A percentile compares a stretch with the other conserved stretches of the same genome.
Conservation (phyloP, 805 yeast species). For the Wickerhamomyces tratensis region DNA sequence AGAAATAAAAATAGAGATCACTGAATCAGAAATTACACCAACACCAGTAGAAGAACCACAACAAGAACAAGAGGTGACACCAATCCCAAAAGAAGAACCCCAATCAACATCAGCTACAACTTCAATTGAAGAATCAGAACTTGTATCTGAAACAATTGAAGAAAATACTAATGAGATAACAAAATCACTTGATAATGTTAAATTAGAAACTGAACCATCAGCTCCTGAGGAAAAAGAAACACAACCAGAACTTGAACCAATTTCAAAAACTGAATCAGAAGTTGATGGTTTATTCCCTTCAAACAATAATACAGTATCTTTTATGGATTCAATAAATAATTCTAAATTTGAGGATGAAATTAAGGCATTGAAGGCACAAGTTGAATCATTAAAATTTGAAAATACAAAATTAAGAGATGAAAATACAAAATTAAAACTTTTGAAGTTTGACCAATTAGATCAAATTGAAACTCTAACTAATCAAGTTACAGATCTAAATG, state of each 20-base stretch:
- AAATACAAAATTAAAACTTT: conserved; percentile 25
- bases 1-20: too few relatives aligned
- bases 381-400: conserved; percentile 22
- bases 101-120: too few relatives aligned
- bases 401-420: conserved; percentile 26
- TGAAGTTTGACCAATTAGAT: conserved; percentile 25
- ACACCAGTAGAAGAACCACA: too few relatives aligned
- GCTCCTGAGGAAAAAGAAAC: conserved; percentile 1
- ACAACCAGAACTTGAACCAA: not conserved
- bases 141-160: too few relatives aligned
- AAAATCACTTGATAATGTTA: too few relatives aligned
- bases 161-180: too few relatives aligned
- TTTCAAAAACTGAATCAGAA: not conserved
- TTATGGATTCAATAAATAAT: conserved; percentile 16
- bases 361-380: conserved; percentile 22
- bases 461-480: conserved; percentile 21
- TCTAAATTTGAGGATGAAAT: conserved; percentile 11
- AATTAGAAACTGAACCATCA: not conserved
- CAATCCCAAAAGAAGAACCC: too few relatives aligned
- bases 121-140: too few relatives aligned
- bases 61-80: too few relatives aligned
- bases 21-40: too few relatives aligned
- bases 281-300: not conserved
- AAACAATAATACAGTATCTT: conserved; percentile 8
- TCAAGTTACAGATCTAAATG: conserved; percentile 16